phyloP scores from a whole-genome alignment of 305 asterid genomes.

The Lippia alba region DNA sequence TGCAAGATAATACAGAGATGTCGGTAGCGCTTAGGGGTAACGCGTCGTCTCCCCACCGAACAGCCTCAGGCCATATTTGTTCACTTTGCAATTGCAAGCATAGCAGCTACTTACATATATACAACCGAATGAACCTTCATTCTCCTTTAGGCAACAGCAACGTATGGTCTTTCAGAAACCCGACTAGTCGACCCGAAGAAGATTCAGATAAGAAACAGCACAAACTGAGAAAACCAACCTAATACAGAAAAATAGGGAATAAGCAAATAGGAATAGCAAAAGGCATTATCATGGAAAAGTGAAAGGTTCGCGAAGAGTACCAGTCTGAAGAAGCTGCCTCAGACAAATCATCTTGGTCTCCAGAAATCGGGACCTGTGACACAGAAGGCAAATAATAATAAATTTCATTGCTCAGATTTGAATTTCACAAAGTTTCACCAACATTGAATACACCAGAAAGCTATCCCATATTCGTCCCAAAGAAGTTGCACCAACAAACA shows the following conservation, averaged over 20 bases:
- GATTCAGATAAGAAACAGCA: conserved; percentile 23
- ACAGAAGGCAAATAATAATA: conserved; percentile 4
- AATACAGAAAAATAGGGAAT: conserved; percentile 15
- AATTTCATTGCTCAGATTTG: conserved; percentile 5
- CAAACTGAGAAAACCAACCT: conserved; percentile 30
- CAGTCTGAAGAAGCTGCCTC: conserved; percentile 39
- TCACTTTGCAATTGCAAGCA: conserved; percentile 32
- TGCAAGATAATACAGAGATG: conserved; percentile 31
- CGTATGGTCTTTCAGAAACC: conserved; percentile 1
- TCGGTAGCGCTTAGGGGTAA: conserved; percentile 27
- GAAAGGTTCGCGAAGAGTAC: conserved; percentile 28
- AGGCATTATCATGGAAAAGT: not conserved
- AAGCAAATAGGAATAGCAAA: conserved; percentile 1
- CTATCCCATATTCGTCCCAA: conserved; percentile 9
- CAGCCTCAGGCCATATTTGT: conserved; percentile 33
- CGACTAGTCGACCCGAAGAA: conserved; percentile 3
- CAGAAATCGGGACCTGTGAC: conserved; percentile 68
- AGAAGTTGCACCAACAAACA: conserved; percentile 2
- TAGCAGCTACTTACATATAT: conserved; percentile 36
- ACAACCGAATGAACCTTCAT: conserved; percentile 29
- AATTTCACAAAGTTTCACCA: not conserved
- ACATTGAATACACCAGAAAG: not conserved
- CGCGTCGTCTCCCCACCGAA: conserved; percentile 26
- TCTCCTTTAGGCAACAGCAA: conserved; percentile 32
- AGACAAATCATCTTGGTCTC: conserved; percentile 60